phyloP scores from a whole-genome alignment of 805 yeast species.

The Pichia exigua region DNA sequence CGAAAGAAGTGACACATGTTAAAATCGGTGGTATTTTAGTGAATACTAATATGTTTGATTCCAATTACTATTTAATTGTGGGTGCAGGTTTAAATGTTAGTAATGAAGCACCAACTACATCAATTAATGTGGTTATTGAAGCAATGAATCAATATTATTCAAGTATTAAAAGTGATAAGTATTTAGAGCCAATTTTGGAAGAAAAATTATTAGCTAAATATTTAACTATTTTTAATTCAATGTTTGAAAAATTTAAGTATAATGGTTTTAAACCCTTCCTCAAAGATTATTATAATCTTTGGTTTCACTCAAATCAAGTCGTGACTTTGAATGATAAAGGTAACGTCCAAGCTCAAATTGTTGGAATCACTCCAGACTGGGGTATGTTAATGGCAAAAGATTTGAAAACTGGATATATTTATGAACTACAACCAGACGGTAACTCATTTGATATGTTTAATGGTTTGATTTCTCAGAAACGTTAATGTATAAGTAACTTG shows the following conservation, averaged over 20 bases:
- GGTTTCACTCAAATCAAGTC: slow-evolving; percentile 77
- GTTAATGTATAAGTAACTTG: neutral
- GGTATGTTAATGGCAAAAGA: slow-evolving; percentile 80
- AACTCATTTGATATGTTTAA: slow-evolving; percentile 92
- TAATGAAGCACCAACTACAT: slow-evolving; percentile 87
- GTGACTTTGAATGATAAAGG: slow-evolving; percentile 50
- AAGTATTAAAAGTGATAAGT: slow-evolving; percentile 26
- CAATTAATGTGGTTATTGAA: slow-evolving; percentile 64
- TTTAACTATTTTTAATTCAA: slow-evolving; percentile 55
- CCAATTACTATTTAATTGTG: slow-evolving; percentile 57
- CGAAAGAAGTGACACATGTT: slow-evolving; percentile 53
- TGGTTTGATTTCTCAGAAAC: slow-evolving; percentile 69
- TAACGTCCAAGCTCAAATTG: slow-evolving; percentile 48
- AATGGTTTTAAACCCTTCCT: slow-evolving; percentile 66
- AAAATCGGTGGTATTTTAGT: slow-evolving; percentile 83
- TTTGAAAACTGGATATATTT: slow-evolving; percentile 48
- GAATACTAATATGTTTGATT: slow-evolving; percentile 61
- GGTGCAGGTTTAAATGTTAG: slow-evolving; percentile 85
- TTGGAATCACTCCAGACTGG: slow-evolving; percentile 77
- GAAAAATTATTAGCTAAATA: slow-evolving; percentile 60
- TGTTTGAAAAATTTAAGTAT: slow-evolving; percentile 48
- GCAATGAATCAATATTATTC: slow-evolving; percentile 49
- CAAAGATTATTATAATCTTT: slow-evolving; percentile 63
- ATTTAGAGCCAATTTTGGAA: slow-evolving; percentile 22
- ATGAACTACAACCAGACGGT: slow-evolving; percentile 91